These are phyloP conservation scores for Cenococcum geophilum DNA, from an alignment of 495 filamentous ascomycete species.

Conservation along the genomic window DNA sequence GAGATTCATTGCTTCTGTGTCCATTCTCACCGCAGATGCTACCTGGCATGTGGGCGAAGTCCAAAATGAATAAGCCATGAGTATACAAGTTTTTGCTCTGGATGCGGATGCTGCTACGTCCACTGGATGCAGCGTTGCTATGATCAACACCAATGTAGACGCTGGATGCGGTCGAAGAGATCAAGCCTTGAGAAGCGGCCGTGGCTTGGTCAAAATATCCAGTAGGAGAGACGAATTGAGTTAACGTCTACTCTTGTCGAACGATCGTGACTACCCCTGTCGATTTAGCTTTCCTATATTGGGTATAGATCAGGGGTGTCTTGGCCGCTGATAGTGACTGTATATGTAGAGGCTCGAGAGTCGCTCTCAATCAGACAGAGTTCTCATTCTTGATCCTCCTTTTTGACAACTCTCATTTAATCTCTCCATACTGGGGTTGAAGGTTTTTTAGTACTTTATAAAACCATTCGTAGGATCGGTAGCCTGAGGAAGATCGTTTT, in stretches of 20 bases:
- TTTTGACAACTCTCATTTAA: too few relatives aligned
- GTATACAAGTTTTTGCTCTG: conserved; percentile 37
- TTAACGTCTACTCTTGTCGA: conserved; percentile 14
- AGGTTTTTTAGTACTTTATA: conserved; percentile 19
- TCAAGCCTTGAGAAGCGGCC: conserved; percentile 23
- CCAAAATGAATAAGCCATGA: conserved; percentile 36
- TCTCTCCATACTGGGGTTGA: not conserved
- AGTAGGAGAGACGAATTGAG: conserved; percentile 6
- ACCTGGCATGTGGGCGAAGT: conserved; percentile 39
- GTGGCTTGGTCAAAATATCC: conserved; percentile 27
- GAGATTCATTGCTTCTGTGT: not conserved
- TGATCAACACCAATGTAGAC: conserved; percentile 36
- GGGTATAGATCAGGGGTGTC: too few relatives aligned
- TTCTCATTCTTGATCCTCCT: too few relatives aligned
- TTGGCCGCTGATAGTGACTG: too few relatives aligned
- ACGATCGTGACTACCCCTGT: too few relatives aligned
- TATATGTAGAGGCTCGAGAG: too few relatives aligned
- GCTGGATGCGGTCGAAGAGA: conserved; percentile 13
- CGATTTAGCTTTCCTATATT: too few relatives aligned
- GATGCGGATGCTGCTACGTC: conserved; percentile 37
- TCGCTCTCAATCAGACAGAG: too few relatives aligned
- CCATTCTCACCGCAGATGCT: conserved; percentile 35
- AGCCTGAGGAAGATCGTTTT: conserved; percentile 39
- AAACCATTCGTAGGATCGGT: conserved; percentile 32
- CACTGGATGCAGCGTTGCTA: conserved; percentile 26